Conservation (phyloP, 2,329 filamentous ascomycete species). For the Colletotrichum agaves region DNA sequence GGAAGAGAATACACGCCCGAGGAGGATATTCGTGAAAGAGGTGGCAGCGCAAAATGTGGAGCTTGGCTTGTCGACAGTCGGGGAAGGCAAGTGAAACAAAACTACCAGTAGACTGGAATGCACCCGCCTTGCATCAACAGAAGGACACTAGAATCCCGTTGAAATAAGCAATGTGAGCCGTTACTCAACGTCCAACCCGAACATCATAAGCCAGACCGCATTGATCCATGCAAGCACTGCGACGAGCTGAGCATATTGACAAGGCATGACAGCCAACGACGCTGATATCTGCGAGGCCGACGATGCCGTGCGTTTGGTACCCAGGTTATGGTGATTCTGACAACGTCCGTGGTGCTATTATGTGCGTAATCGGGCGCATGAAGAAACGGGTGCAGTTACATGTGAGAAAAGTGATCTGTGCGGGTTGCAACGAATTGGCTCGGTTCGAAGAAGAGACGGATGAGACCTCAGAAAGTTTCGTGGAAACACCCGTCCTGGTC, state of each 20-base stretch:
- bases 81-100: neutral
- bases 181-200: neutral
- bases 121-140: neutral
- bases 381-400: slow-evolving; percentile 23
- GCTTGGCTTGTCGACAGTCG: no score
- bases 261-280: neutral
- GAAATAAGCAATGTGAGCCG: neutral
- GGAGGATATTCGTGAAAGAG: slow-evolving; percentile 47
- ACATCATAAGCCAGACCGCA: neutral
- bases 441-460: slow-evolving; percentile 6
- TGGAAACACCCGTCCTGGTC: slow-evolving; percentile 18
- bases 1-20: slow-evolving; percentile 46
- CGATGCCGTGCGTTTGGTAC: neutral
- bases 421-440: slow-evolving; percentile 7
- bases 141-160: neutral
- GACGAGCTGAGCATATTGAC: neutral
- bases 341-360: neutral
- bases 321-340: slow-evolving; percentile 6
- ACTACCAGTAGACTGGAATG: neutral
- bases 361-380: slow-evolving; percentile 13
- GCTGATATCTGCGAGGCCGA: no score
- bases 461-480: slow-evolving; percentile 20
- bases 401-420: slow-evolving; percentile 31
- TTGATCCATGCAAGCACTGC: neutral
- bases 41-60: slow-evolving; percentile 48